Conservation (phyloP, 805 yeast species). For the Saccharomyces jurei region DNA sequence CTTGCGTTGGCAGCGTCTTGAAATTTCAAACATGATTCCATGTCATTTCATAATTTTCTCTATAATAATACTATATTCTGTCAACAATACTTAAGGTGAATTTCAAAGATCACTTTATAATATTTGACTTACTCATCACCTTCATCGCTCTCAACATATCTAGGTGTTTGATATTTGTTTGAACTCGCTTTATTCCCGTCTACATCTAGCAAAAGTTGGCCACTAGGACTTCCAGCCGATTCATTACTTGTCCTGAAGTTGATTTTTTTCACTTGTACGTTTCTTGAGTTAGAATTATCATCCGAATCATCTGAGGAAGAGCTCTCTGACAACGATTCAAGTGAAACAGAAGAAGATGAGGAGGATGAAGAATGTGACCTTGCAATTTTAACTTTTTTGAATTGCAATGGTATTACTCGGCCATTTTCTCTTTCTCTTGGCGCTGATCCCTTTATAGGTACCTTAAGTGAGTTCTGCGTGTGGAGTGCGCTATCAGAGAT, state of each 20-base stretch:
- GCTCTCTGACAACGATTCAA: background rate
- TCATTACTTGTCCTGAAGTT: background rate
- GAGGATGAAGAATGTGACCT: background rate
- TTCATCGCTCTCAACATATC: background rate
- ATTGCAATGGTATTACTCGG: background rate
- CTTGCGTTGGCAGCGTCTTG: background rate
- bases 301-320: background rate
- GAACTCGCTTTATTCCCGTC: background rate
- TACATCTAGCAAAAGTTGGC: background rate
- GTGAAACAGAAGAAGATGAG: background rate
- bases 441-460: background rate
- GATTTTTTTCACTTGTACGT: background rate
- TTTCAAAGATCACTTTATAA: background rate
- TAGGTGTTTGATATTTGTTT: background rate
- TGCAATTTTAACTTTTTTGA: background rate
- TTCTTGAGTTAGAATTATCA: background rate
- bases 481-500: background rate
- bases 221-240: background rate
- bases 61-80: background rate
- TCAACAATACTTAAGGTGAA: background rate
- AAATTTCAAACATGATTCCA: background rate
- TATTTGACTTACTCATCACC: background rate
- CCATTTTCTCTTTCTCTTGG: background rate
- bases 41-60: background rate
- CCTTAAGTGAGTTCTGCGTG: background rate